These are phyloP conservation scores for Beauveria brongniartii DNA, from an alignment of 2,329 filamentous ascomycete genomes.

Conservation along the genomic window DNA sequence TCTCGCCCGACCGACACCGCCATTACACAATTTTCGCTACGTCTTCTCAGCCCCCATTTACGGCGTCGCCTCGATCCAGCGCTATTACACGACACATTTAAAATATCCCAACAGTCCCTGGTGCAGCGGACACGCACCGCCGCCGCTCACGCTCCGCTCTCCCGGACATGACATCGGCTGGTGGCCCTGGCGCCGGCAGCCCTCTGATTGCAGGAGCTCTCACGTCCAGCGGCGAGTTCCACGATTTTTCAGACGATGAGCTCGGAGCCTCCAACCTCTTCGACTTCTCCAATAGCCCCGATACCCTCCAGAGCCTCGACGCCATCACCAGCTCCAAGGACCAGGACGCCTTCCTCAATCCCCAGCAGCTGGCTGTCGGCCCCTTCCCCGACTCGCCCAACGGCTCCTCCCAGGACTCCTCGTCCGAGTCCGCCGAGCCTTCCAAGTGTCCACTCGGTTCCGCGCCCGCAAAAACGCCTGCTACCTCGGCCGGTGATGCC, in stretches of 20 bases:
- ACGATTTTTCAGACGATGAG: conserved; percentile 31
- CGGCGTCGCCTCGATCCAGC: not conserved
- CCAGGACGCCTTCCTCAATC: conserved; percentile 25
- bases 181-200: conserved; percentile 25
- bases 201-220: conserved; percentile 31
- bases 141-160: conserved; percentile 12
- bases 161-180: conserved; percentile 29
- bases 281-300: conserved; percentile 29
- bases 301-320: conserved; percentile 28
- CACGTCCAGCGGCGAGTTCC: conserved; percentile 29
- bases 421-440: conserved; percentile 43
- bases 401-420: conserved; percentile 40
- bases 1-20: not conserved
- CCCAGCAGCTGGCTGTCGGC: conserved; percentile 27
- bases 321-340: conserved; percentile 21
- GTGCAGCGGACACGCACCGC: conserved; percentile 15
- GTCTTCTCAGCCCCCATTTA: not conserved
- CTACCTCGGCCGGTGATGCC: conserved; percentile 30
- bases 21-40: not conserved
- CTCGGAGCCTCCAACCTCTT: conserved; percentile 25
- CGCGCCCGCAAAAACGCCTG: conserved; percentile 35
- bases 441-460: conserved; percentile 39
- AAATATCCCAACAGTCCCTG: not conserved
- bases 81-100: not conserved
- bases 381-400: conserved; percentile 35